phyloP scores from a whole-genome alignment of 2,329 filamentous ascomycete genomes.

The Botryosphaeria dothidea region DNA sequence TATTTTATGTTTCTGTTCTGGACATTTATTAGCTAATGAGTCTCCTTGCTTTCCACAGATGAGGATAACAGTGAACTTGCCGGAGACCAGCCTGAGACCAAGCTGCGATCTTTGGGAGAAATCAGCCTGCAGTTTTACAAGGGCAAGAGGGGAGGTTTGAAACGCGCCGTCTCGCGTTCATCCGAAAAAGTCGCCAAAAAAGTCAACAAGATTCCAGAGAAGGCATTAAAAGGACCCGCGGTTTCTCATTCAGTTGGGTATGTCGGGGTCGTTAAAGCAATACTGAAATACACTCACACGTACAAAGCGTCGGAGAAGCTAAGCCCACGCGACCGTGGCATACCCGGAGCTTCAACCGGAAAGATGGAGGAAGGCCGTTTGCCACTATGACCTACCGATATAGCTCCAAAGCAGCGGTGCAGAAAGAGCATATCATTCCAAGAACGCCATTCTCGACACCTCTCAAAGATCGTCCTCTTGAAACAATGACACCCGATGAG shows the following conservation, averaged over 20 bases:
- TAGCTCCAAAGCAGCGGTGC: conserved; percentile 31
- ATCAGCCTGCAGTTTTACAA: background rate
- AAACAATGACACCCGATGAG: conserved; percentile 28
- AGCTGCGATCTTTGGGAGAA: background rate
- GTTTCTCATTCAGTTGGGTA: conserved; percentile 25
- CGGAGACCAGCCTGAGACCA: background rate
- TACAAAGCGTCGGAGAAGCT: background rate
- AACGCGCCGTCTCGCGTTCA: too few relatives aligned
- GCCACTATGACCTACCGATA: conserved; percentile 32
- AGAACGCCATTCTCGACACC: conserved; percentile 30
- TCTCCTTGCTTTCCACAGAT: background rate
- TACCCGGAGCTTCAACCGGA: background rate
- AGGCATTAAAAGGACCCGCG: conserved; percentile 27
- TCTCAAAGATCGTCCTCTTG: conserved; percentile 25
- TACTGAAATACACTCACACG: background rate
- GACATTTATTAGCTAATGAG: too few relatives aligned
- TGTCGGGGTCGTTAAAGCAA: background rate
- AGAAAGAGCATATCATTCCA: conserved; percentile 35
- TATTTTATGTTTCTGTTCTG: too few relatives aligned
- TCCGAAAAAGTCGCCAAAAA: background rate
- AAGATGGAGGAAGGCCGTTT: conserved; percentile 23
- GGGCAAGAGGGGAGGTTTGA: background rate
- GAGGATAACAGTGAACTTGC: background rate
- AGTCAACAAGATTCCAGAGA: conserved; percentile 24
- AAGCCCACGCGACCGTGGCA: background rate